These are phyloP conservation scores for Sideroxylon spinosum DNA, from an alignment of 179 eudicot species.

Conservation along the genomic window DNA sequence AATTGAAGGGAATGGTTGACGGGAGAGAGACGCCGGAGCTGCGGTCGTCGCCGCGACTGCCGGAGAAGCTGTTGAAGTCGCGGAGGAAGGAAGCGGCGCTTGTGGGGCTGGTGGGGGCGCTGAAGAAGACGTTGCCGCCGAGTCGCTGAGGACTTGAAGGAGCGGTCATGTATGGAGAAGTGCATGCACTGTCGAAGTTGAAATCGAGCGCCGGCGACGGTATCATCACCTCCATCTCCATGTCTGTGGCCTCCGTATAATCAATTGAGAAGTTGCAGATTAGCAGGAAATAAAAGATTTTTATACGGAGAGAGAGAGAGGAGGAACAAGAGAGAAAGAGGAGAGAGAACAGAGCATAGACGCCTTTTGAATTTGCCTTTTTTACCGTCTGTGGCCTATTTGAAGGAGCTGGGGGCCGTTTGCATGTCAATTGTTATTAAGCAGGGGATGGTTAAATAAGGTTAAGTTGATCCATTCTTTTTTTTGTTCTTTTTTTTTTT, in stretches of 20 bases:
- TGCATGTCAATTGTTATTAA: too few relatives aligned
- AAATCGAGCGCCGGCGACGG: constrained; percentile 30
- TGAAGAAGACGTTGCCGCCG: constrained; percentile 38
- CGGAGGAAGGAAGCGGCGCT: constrained; percentile 21
- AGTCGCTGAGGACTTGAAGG: constrained; percentile 46
- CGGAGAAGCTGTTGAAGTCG: background rate
- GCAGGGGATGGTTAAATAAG: too few relatives aligned
- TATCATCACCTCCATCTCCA: constrained; percentile 31
- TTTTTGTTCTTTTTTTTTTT: too few relatives aligned
- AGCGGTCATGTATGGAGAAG: constrained; percentile 45
- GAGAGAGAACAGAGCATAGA: too few relatives aligned
- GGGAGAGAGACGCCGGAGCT: background rate
- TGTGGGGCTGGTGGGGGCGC: constrained; percentile 60
- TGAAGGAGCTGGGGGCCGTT: too few relatives aligned
- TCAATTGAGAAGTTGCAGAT: too few relatives aligned
- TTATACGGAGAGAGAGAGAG: too few relatives aligned
- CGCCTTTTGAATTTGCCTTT: too few relatives aligned
- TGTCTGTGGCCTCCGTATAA: background rate
- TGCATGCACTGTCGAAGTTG: constrained; percentile 41
- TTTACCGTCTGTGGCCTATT: too few relatives aligned
- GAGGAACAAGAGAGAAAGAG: too few relatives aligned
- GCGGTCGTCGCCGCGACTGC: background rate
- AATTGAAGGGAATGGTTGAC: constrained; percentile 34
- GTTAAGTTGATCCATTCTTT: too few relatives aligned
- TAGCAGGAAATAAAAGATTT: too few relatives aligned